Percentiles rank a stretch among this genome's conserved stretches.
phyloP scores from a whole-genome alignment of 1,284 basidiomycete genomes.

The Cutaneotrichosporon sp. region DNA sequence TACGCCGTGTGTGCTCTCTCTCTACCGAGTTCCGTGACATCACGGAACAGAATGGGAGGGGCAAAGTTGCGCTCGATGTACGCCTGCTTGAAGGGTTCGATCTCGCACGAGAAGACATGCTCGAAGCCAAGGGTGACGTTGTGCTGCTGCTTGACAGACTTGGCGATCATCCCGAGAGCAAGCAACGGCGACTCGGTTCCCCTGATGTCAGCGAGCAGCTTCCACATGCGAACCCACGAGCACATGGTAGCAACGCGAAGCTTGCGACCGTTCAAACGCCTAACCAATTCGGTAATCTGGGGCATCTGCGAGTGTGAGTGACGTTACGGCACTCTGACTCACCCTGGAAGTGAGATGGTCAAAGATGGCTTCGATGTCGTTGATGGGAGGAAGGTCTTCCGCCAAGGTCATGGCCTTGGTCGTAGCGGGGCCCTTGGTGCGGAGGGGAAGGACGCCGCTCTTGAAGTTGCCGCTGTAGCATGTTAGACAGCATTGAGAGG shows the following conservation, averaged over 20 bases:
- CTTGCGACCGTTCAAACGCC: slow-evolving; percentile 74
- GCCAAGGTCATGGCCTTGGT: slow-evolving; percentile 36
- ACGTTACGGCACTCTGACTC: not conserved
- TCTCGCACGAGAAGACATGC: slow-evolving; percentile 97
- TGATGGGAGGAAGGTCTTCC: slow-evolving; percentile 68
- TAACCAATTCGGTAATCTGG: slow-evolving; percentile 59
- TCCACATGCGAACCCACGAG: slow-evolving; percentile 43
- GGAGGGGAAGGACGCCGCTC: slow-evolving; percentile 34
- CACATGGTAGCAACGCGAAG: slow-evolving; percentile 96
- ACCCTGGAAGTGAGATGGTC: slow-evolving; percentile 63
- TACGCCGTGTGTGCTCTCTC: slow-evolving; percentile 84
- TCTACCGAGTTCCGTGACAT: slow-evolving; percentile 87
- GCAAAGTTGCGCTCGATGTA: slow-evolving; percentile 94
- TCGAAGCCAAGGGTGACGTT: slow-evolving; percentile 70
- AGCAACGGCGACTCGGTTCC: slow-evolving; percentile 93
- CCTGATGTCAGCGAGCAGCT: slow-evolving; percentile 54
- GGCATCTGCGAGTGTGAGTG: not conserved
- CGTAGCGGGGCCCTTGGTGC: slow-evolving; percentile 18
- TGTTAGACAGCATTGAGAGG: no score
- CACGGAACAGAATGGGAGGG: slow-evolving; percentile 80
- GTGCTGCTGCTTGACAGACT: slow-evolving; percentile 70
- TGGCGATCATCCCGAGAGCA: slow-evolving; percentile 78
- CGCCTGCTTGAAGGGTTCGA: slow-evolving; percentile 97
- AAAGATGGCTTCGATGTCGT: slow-evolving; percentile 81
- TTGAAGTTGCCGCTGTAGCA: slow-evolving; percentile 28